Conservation (phyloP, 169 alveolate genomes). For the Cryptosporidium xiaoi region DNA sequence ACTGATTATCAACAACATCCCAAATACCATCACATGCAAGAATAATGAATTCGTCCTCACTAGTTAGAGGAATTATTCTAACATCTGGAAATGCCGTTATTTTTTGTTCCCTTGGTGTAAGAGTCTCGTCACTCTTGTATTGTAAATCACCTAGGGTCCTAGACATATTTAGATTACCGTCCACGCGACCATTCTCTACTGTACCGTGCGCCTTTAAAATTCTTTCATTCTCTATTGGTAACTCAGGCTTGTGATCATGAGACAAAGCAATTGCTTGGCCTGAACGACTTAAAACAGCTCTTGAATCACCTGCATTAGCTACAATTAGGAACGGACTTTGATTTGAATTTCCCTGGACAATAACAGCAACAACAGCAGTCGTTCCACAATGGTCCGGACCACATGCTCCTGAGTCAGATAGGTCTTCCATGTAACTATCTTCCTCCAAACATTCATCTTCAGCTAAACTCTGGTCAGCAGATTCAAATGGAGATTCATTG, state of each 20-base stretch:
- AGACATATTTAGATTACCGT: conserved; percentile 95
- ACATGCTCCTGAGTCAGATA: conserved; percentile 60
- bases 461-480: conserved; percentile 15
- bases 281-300: conserved; percentile 94
- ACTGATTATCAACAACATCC: conserved; percentile 95
- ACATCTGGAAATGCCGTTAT: conserved; percentile 96
- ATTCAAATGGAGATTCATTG: conserved; percentile 2
- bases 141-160: conserved; percentile 97
- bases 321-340: conserved; percentile 83
- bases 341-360: conserved; percentile 78
- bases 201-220: conserved; percentile 95
- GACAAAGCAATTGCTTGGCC: conserved; percentile 93
- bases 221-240: conserved; percentile 92
- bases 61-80: conserved; percentile 83
- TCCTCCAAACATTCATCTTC: conserved; percentile 82
- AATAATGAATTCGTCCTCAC: conserved; percentile 93
- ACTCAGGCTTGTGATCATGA: conserved; percentile 98
- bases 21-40: conserved; percentile 99
- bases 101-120: conserved; percentile 91
- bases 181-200: conserved; percentile 94
- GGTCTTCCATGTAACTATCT: conserved; percentile 48
- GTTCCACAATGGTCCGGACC: conserved; percentile 87
- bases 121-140: conserved; percentile 89
- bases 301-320: conserved; percentile 99
- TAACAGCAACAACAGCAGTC: conserved; percentile 88